A percentile compares a stretch with the other conserved stretches of the same genome.
These are phyloP conservation scores for Calonectria multiphialidica DNA, from an alignment of 2,329 filamentous ascomycete species.

Conservation along the genomic window DNA sequence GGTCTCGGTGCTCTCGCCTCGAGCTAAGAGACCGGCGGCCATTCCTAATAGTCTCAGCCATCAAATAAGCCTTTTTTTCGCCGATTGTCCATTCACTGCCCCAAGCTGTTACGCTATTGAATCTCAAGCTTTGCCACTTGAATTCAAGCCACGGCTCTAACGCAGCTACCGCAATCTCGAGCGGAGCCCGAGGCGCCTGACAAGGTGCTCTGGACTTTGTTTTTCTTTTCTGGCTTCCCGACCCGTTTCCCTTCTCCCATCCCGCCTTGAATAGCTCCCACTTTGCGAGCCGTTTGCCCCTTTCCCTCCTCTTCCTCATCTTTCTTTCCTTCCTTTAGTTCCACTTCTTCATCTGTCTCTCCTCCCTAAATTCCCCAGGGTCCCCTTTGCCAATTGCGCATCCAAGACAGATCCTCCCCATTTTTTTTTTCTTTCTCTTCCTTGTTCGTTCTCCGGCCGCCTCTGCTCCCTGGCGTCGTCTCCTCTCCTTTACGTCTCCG, in stretches of 20 bases:
- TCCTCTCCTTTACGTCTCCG: not conserved
- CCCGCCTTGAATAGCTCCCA: not conserved
- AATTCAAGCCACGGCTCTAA: not conserved
- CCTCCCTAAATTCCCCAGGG: not conserved
- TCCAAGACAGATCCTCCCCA: not conserved
- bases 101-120: slow-evolving; percentile 12
- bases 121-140: not conserved
- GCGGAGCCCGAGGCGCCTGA: not conserved
- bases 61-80: not conserved
- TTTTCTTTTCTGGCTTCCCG: slow-evolving; percentile 1
- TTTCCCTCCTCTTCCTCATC: not conserved
- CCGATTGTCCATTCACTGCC: not conserved
- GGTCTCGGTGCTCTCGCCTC: not conserved
- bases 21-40: not conserved
- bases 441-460: not conserved
- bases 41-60: slow-evolving; percentile 10
- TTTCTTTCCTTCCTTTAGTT: not conserved
- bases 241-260: not conserved
- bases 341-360: not conserved
- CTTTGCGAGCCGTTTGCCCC: not conserved
- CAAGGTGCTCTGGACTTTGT: not conserved
- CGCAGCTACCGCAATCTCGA: not conserved
- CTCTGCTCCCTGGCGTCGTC: not conserved
- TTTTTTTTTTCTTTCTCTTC: not conserved
- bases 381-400: not conserved